These are phyloP conservation scores for Phytophthora fragariae DNA, from an alignment of 352 stramenopile genomes.

Conservation along the genomic window DNA sequence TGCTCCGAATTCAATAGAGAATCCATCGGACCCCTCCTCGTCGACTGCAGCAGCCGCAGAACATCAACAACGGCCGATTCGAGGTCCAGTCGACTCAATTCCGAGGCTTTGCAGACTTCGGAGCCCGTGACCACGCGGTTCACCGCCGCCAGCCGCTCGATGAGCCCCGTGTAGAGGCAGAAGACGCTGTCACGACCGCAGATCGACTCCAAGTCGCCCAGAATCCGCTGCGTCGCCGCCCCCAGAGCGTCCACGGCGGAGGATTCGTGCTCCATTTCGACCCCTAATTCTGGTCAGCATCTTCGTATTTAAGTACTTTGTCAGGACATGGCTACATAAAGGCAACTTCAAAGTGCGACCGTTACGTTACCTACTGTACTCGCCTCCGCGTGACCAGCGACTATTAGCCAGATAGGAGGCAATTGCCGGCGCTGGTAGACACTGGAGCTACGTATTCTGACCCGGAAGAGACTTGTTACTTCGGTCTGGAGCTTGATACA, in stretches of 20 bases:
- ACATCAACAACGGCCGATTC: conserved; percentile 19
- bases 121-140: conserved; percentile 1
- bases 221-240: conserved; percentile 16
- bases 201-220: conserved; percentile 8
- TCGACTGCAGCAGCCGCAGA: conserved; percentile 24
- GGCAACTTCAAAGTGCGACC: conserved; percentile 13
- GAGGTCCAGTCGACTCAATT: conserved; percentile 14
- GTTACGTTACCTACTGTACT: neutral
- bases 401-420: neutral
- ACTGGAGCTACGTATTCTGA: conserved; percentile 3
- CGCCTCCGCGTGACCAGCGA: conserved; percentile 11
- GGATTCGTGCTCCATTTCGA: neutral
- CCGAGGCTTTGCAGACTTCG: neutral
- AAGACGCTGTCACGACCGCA: conserved; percentile 7
- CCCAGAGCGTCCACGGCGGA: neutral
- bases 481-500: neutral
- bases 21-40: neutral
- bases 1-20: neutral
- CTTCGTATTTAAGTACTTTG: conserved; percentile 5
- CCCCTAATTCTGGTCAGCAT: neutral
- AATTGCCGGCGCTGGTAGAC: neutral
- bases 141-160: conserved; percentile 11
- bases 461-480: neutral
- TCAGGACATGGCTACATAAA: conserved; percentile 20
- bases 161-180: conserved; percentile 16